Percentiles rank a stretch among this genome's conserved stretches.
These are phyloP conservation scores for Suillus variegatus DNA, from an alignment of 768 basidiomycete species.

Conservation along the genomic window DNA sequence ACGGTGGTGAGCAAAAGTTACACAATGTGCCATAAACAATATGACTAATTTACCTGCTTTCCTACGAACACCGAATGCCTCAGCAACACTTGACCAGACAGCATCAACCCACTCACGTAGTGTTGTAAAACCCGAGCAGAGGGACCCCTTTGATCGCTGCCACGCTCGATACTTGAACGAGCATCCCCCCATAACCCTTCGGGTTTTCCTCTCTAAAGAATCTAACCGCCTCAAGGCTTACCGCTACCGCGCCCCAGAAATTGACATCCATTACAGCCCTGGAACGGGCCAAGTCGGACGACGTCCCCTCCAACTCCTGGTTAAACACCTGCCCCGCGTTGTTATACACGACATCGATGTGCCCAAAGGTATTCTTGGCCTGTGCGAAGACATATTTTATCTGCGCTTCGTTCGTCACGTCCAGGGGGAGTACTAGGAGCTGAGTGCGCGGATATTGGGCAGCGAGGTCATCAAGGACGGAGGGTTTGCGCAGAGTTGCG, in stretches of 20 bases:
- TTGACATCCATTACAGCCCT: conserved; percentile 31
- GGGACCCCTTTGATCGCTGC: neutral
- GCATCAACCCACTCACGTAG: neutral
- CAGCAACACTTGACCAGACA: neutral
- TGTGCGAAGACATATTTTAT: conserved; percentile 24
- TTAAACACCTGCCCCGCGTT: conserved; percentile 33
- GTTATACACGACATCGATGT: conserved; percentile 34
- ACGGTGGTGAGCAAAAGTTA: neutral
- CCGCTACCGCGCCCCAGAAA: conserved; percentile 46
- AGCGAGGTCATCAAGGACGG: conserved; percentile 18
- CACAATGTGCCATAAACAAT: neutral
- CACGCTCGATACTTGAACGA: neutral
- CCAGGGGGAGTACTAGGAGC: conserved; percentile 29
- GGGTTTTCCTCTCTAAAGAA: conserved; percentile 25
- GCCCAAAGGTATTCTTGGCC: conserved; percentile 25
- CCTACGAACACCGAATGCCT: neutral
- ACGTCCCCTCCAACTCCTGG: neutral
- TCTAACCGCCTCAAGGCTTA: conserved; percentile 35
- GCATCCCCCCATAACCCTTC: neutral
- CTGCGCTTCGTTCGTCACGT: conserved; percentile 25
- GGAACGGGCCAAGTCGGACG: neutral
- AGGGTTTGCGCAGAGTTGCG: conserved; percentile 44
- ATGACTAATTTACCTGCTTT: neutral
- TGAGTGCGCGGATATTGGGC: conserved; percentile 3
- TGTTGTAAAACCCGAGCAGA: neutral